phyloP scores from a whole-genome alignment of 1,139 yeast genomes.

The Arxiozyma slooffiae region DNA sequence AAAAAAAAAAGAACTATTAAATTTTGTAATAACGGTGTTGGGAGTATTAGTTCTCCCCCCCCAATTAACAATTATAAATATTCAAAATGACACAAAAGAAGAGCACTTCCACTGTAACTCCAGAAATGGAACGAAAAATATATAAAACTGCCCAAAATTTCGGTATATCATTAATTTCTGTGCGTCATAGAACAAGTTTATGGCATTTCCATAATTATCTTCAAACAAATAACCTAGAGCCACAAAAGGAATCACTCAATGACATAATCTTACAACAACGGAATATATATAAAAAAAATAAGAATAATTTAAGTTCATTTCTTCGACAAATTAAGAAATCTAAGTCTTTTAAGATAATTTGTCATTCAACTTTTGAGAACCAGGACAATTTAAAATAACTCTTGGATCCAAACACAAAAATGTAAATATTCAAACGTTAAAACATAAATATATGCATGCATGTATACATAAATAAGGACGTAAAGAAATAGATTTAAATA shows the following conservation, averaged over 20 bases:
- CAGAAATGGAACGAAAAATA: slow-evolving; percentile 84
- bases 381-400: neutral
- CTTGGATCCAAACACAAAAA: neutral
- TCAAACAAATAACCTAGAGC: too few species aligned
- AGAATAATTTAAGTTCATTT: neutral
- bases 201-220: slow-evolving; percentile 88
- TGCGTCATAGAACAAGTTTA: slow-evolving; percentile 82
- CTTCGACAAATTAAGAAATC: neutral
- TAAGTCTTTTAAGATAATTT: too few species aligned
- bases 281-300: too few species aligned
- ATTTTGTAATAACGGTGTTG: slow-evolving; percentile 7
- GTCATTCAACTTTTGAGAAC: neutral
- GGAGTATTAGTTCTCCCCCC: slow-evolving; percentile 15
- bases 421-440: too few species aligned
- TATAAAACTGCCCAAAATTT: slow-evolving; percentile 72
- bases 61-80: slow-evolving; percentile 9
- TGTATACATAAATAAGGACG: too few species aligned
- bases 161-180: slow-evolving; percentile 78
- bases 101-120: slow-evolving; percentile 53
- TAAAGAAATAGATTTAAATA: too few species aligned
- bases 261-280: too few species aligned
- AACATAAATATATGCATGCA: neutral
- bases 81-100: neutral
- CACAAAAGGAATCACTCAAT: too few species aligned
- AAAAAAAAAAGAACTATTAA: slow-evolving; percentile 3